These are phyloP conservation scores for Malus asiatica DNA, from an alignment of 306 rosid species.

Conservation along the genomic window DNA sequence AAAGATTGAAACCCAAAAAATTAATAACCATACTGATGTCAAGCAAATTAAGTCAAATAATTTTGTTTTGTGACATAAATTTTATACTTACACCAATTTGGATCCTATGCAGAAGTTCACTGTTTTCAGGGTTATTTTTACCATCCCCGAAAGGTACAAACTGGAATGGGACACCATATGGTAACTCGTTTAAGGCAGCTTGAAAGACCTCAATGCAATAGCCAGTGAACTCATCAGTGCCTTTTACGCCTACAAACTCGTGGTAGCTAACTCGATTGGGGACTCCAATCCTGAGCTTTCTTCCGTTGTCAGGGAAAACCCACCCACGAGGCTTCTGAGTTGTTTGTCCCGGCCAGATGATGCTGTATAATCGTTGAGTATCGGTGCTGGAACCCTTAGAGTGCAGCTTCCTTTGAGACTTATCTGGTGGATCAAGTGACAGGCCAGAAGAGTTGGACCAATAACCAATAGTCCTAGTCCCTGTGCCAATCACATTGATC, in stretches of 20 bases:
- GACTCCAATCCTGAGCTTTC: slow-evolving; percentile 15
- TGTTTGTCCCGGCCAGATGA: slow-evolving; percentile 22
- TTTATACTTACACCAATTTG: slow-evolving; percentile 20
- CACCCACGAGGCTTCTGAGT: slow-evolving; percentile 22
- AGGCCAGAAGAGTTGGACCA: slow-evolving; percentile 22
- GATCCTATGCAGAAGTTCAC: slow-evolving; percentile 12
- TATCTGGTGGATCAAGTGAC: slow-evolving; percentile 3
- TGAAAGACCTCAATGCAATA: slow-evolving; percentile 28
- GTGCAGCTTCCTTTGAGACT: background rate
- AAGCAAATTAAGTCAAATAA: background rate
- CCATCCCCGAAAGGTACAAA: slow-evolving; percentile 31
- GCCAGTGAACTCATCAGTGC: slow-evolving; percentile 12
- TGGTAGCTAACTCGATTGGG: slow-evolving; percentile 1
- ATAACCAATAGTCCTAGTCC: slow-evolving; percentile 10
- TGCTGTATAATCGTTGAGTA: slow-evolving; percentile 7
- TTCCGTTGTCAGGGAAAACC: slow-evolving; percentile 22
- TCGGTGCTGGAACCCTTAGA: background rate
- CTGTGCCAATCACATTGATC: slow-evolving; percentile 27
- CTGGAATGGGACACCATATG: slow-evolving; percentile 17
- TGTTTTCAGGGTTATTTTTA: background rate
- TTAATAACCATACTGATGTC: background rate
- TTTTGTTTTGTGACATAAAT: background rate
- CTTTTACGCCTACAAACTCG: slow-evolving; percentile 6
- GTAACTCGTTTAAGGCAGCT: slow-evolving; percentile 23
- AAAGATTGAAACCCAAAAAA: background rate